Conservation (phyloP, 2,329 filamentous ascomycete genomes). For the Ophiostoma piceae region DNA sequence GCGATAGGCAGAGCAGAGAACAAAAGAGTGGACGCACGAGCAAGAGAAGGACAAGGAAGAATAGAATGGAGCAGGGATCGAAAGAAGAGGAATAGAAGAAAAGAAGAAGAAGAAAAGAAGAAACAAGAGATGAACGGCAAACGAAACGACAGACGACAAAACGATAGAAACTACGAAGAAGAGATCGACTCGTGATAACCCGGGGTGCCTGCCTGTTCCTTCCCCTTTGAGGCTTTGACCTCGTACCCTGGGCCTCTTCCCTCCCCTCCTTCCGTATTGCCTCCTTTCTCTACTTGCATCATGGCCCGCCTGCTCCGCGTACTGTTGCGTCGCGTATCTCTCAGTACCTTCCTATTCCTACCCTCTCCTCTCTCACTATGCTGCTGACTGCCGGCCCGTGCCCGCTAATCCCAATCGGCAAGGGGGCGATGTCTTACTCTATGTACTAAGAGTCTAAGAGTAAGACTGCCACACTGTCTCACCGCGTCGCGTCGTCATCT, state of each 20-base stretch:
- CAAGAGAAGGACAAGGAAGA: background rate
- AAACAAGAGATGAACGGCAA: no score
- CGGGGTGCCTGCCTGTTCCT: background rate
- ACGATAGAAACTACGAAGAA: background rate
- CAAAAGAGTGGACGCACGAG: background rate
- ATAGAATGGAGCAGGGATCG: background rate
- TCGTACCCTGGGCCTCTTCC: background rate
- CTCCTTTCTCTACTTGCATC: background rate
- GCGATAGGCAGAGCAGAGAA: background rate
- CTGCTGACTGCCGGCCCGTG: background rate
- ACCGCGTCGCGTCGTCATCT: background rate
- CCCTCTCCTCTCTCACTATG: no score
- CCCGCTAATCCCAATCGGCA: background rate
- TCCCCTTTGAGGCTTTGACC: background rate
- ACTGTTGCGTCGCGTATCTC: background rate
- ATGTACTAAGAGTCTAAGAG: background rate
- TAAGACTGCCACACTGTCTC: background rate
- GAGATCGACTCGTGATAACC: conserved; percentile 1
- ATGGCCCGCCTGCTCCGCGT: background rate
- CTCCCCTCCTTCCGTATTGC: background rate
- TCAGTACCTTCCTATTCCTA: background rate
- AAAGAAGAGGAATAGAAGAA: background rate
- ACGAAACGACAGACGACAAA: no score
- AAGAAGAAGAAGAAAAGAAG: background rate
- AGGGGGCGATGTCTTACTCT: background rate